phyloP scores from a whole-genome alignment of 768 basidiomycete species.

The Lentinula sp. region DNA sequence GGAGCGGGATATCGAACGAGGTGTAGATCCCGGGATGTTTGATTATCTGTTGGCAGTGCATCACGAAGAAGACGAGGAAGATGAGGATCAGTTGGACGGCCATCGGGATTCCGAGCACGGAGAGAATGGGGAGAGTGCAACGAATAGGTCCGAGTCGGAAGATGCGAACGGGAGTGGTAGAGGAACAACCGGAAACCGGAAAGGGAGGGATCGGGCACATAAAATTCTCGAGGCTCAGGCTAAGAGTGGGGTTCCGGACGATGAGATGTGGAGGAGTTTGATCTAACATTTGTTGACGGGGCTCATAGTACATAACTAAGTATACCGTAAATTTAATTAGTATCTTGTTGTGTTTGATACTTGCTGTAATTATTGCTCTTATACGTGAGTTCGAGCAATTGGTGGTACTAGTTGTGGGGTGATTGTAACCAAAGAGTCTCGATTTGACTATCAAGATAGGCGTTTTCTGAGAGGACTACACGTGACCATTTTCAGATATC shows the following conservation, averaged over 20 bases:
- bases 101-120: slow-evolving; percentile 6
- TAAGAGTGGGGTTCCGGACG: slow-evolving; percentile 37
- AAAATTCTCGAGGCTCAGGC: slow-evolving; percentile 36
- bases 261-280: slow-evolving; percentile 52
- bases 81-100: background rate
- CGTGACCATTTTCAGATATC: background rate
- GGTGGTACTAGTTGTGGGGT: too few relatives aligned
- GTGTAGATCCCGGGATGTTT: slow-evolving; percentile 3
- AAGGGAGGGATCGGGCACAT: slow-evolving; percentile 33
- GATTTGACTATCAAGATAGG: too few relatives aligned
- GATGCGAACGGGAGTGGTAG: background rate
- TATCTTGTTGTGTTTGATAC: background rate
- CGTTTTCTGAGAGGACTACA: too few relatives aligned
- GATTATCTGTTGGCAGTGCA: background rate
- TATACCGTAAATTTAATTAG: background rate
- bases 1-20: slow-evolving; percentile 3
- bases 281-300: background rate
- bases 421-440: too few relatives aligned
- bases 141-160: background rate
- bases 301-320: background rate
- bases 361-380: too few relatives aligned
- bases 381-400: too few relatives aligned
- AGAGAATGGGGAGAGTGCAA: slow-evolving; percentile 12
- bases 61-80: slow-evolving; percentile 20
- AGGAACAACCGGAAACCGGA: slow-evolving; percentile 10